Evolutionary conservation across 2,329 filamentous ascomycete genomes (phyloP), one percentile per base, ranked within the genome.

Genomic region (Colletotrichum limetticola): DNA sequence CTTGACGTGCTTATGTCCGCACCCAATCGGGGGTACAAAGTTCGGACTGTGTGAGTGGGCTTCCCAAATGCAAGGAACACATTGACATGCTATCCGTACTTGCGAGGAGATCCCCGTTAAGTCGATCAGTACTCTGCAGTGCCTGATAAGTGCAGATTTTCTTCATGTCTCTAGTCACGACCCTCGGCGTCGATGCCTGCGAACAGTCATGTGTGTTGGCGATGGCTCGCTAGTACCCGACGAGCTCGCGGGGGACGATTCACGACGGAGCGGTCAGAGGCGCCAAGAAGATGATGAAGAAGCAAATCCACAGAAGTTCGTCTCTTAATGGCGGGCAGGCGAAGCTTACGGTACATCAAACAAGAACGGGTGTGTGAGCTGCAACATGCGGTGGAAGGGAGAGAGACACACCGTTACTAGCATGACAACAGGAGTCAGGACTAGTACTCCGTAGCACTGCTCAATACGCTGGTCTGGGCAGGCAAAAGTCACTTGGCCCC

Each of bases 121-220:
- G 70, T 72, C 70, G 66, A 69, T 69, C 49, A 65, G 55, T 32
- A 28, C 37, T 16, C 37, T 37, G 37, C 28, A n/a, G n/a, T 58
- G 32, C 46, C 30, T 28, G 24, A 12, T 35, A 14, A 42, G 55
- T 55, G 7, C 37, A 49, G 16, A 49, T 16, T n/a, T 30, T 49
- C 56, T 49, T 16, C n/a, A 12, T 42, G 49, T 35, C n/a, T 16
- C 32, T 8, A 7, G 42, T 57, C 28, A 22, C 26, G 59, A 63
- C 46, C 59, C 53, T 64, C 26, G 69, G 69, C 32, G 11, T 24
- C 32, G 65, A 56, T 60, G 61, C 62, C 46, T 67, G 35, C 37
- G 37, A 35, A 16, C 4, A 35, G 28, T 26, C 8, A 4, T 19
- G 19, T n/a, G 19, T n/a, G n/a, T 24, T 14, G n/a, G n/a, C 14